Base-by-base conservation (phyloP, 495 filamentous ascomycete species). In the Annulohypoxylon nitens region DNA sequence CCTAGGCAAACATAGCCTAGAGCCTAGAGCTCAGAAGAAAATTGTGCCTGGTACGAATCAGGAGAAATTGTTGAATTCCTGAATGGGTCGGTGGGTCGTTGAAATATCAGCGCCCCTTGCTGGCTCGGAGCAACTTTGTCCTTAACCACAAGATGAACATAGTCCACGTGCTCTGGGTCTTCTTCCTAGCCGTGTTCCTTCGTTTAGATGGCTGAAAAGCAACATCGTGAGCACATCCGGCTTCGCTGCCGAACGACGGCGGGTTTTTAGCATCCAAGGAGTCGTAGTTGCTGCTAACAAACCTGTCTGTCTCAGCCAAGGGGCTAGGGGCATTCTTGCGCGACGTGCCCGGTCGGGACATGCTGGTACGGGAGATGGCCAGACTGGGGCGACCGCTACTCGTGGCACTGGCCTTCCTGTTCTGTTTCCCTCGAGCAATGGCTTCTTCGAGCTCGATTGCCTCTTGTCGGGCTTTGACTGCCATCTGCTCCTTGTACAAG, bases 141-240 rank as follows among this genome's bases (percentile, higher is more conserved):
- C 86, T 78, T 9, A 89, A 61, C 87, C 87, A 89, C 54, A 89
- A 80, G 34, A 89, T 79, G 61, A 89, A 85, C 30, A 80, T 83
- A 3, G 83, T 84, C 86, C 86, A 89, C 16, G 85, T 82, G 39
- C 80, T 77, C 69, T 86, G 84, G 3, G 86, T 88, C 79, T 83
- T 86, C 62, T 80, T 81, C 78, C 87, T 88, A n/a, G 85, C 79
- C 30, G 71, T 78, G 73, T 76, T 81, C n/a, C 70, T 73, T 37
- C 83, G 75, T 33, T 78, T 78, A 4, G 78, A 68, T 4, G 79
- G 67, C 43, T 79, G 71, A 61, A 83, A 82, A 25, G 71, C 75
- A 36, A 82, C 78, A 11, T 78, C 78, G 36, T 81, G 74, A 18
- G 75, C 68, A 3, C 75, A 43, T 41, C 68, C 71, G 9, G 76